phyloP scores from a whole-genome alignment of 257 asterid species.

The Plantago ovata region DNA sequence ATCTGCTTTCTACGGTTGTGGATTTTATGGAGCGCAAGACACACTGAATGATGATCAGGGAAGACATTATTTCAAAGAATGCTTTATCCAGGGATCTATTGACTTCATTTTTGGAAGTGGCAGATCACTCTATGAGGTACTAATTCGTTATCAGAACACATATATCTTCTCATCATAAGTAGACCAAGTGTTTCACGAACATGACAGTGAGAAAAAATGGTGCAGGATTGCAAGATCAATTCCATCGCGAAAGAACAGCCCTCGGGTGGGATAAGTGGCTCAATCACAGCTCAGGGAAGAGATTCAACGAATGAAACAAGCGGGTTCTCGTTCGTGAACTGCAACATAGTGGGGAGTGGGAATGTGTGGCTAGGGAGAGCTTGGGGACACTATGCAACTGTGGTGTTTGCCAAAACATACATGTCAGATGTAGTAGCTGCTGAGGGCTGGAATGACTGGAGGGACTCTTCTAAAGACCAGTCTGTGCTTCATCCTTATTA shows the following conservation, averaged over 20 bases:
- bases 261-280: conserved; percentile 40
- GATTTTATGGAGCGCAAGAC: conserved; percentile 81
- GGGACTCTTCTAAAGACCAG: conserved; percentile 64
- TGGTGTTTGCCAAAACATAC: conserved; percentile 48
- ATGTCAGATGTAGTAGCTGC: conserved; percentile 67
- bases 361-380: conserved; percentile 89
- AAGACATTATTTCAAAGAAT: conserved; percentile 78
- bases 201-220: too few species aligned
- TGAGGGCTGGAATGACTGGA: conserved; percentile 87
- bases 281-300: conserved; percentile 79
- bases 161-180: too few species aligned
- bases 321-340: conserved; percentile 77
- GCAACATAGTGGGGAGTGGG: conserved; percentile 60
- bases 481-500: conserved; percentile 24
- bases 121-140: conserved; percentile 70
- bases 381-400: conserved; percentile 74
- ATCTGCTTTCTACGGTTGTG: conserved; percentile 81
- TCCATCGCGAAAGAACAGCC: conserved; percentile 51
- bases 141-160: not conserved
- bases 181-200: too few species aligned
- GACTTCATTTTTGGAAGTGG: conserved; percentile 87
- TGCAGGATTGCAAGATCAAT: conserved; percentile 61
- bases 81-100: conserved; percentile 83
- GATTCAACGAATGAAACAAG: conserved; percentile 40
- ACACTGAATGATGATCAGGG: conserved; percentile 75